Evolutionary conservation across 441 rosid genomes (phyloP), one percentile per base, ranked within the genome.

Genomic region (Bruguiera hainesii): DNA sequence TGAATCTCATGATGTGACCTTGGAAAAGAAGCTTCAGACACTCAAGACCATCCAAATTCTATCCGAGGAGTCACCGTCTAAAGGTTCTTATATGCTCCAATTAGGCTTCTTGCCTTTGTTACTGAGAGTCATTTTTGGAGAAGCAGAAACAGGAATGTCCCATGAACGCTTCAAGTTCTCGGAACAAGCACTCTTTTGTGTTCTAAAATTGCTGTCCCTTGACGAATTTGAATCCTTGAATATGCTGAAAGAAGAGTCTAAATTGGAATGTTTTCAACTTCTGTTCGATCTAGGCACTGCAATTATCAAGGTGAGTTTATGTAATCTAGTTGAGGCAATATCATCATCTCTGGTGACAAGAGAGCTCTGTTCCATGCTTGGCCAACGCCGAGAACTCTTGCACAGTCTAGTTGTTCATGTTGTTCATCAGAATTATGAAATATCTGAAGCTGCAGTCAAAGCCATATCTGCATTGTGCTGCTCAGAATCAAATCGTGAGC

Each of bases 61-160:
- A 46, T 57, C 62, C 1, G 64, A 69, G 5, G 85, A 77, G 35
- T 77, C 80, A 28, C 63, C 79, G 0, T 59, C 77, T 25, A 67
- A 26, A 35, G 63, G 7, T 18, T 65, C 75, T 23, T 64, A 66
- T 61, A 68, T 84, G 68, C 42, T 79, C 56, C 80, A 76, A 30
- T 58, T 77, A n/a, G 89, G 85, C 46, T 72, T 87, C 78, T 62
- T 83, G 64, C 83, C 89, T 15, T 65, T 74, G 26, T 31, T 85
- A 39, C 16, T 87, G 74, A 72, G 76, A 7, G 71, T 77, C 19
- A 48, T 81, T 65, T 83, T 82, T 19, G 75, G 68, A 46, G 66
- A 64, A 66, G 64, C 21, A 0, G 87, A 75, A 52, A 11, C 56
- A 3, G 31, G 57, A 61, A 28, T 57, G 25, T 76, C 80, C 28